Evolutionary conservation across 2,329 filamentous ascomycete species (phyloP), one percentile per base, ranked within the genome.

Genomic region (Fusarium illudens): DNA sequence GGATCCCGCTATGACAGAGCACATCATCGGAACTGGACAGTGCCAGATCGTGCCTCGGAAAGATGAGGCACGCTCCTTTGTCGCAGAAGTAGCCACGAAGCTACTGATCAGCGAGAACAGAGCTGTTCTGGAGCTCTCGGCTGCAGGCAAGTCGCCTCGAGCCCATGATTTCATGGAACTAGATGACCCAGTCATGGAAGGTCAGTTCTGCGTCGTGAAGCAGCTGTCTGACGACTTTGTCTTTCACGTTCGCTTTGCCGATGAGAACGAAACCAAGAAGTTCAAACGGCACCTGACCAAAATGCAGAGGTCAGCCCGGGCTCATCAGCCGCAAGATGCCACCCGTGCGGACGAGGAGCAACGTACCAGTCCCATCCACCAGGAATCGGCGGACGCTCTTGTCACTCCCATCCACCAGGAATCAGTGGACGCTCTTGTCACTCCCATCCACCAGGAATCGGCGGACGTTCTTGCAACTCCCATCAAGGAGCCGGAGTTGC

Each of bases 121-220:
- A 10, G 75, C 65, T 3, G 59, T 62, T 4, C 59, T 77, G 4
- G 50, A 65, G 1, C 42, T 79, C 22, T 57, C 58, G 1, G 60
- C 46, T 4, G 32, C 60, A 4, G 49, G 33, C 5, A 60, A 73
- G 44, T 50, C 62, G 0, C n/a, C 61, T 4, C 51, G 56, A 11
- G 19, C 59, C 5, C 65, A 75, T 13, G 36, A 71, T 29, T 67
- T 75, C 5, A 48, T 75, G 2, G 62, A 74, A 4, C 54, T 78
- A 0, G 58, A 71, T 1, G 15, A 50, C 0, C 70, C 70, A 0
- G n/a, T 56, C 6, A 52, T 73, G 4, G 60, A 71, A 7, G 73
- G 61, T 1, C 39, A 67, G 7, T 71, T 63, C 34, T 78, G 77
- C 42, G 48, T 37, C 1, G 20, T 78, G 15, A 54, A 51, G 15